phyloP scores from a whole-genome alignment of 2,329 filamentous ascomycete species.

The Arachnopeziza araneosa region DNA sequence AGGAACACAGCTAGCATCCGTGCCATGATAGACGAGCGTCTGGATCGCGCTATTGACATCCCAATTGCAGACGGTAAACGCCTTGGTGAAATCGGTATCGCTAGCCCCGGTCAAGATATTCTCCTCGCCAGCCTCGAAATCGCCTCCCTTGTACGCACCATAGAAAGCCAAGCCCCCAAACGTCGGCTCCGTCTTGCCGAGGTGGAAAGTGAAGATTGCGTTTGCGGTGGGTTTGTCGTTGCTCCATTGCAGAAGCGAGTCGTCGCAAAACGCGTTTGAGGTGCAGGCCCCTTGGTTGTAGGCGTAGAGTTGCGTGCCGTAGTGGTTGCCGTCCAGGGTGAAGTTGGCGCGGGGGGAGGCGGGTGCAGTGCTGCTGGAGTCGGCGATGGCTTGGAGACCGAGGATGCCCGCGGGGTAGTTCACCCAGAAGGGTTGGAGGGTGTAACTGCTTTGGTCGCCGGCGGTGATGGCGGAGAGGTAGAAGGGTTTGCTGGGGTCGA shows the following conservation, averaged over 20 bases:
- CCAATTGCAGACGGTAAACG: background rate
- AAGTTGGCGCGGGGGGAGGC: background rate
- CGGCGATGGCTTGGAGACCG: background rate
- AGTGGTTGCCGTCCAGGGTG: background rate
- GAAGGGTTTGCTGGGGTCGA: background rate
- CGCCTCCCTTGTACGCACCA: background rate
- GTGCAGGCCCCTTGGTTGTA: background rate
- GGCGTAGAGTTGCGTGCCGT: background rate
- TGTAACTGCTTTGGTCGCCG: background rate
- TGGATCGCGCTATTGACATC: background rate
- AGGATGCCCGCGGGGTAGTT: background rate
- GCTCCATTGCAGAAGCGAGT: background rate
- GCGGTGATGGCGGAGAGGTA: background rate
- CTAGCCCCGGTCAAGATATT: background rate
- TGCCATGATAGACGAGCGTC: background rate
- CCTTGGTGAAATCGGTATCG: background rate
- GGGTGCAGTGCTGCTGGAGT: background rate
- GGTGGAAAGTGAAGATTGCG: background rate
- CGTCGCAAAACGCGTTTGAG: background rate
- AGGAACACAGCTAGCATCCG: background rate
- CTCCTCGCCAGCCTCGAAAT: background rate
- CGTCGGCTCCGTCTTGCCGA: background rate
- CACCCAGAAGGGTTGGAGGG: background rate
- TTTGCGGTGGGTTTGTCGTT: background rate
- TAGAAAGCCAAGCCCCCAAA: background rate